phyloP scores from a whole-genome alignment of 2,329 filamentous ascomycete genomes.

The Nothopassalora personata region DNA sequence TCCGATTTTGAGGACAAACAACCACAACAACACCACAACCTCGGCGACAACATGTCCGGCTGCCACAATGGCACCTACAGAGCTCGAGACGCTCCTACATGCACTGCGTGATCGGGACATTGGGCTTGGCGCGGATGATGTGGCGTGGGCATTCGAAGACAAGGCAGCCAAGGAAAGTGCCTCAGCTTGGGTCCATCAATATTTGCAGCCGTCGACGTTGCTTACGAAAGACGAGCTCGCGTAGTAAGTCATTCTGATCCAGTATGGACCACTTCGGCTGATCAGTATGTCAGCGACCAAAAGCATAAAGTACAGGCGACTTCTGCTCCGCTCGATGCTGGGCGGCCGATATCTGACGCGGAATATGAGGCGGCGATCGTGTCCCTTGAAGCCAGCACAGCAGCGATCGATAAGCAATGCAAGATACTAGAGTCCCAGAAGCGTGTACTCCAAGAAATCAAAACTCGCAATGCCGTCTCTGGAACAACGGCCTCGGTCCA shows the following conservation, averaged over 20 bases:
- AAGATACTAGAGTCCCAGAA: conserved; percentile 58
- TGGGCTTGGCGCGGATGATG: conserved; percentile 41
- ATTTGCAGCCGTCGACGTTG: conserved; percentile 42
- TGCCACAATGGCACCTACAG: conserved; percentile 15
- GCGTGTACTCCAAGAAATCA: conserved; percentile 53
- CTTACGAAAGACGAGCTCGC: conserved; percentile 47
- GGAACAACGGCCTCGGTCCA: background rate
- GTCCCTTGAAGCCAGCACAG: conserved; percentile 60
- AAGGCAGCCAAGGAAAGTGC: conserved; percentile 38
- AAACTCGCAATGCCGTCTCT: conserved; percentile 37
- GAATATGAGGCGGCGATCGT: conserved; percentile 58
- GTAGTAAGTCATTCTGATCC: conserved; percentile 34
- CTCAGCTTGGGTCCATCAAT: conserved; percentile 43
- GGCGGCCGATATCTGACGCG: conserved; percentile 51
- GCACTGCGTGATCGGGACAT: conserved; percentile 43
- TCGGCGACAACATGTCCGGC: background rate
- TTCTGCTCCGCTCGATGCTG: background rate
- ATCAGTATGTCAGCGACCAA: background rate
- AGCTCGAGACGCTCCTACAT: conserved; percentile 39
- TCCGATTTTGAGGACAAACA: background rate
- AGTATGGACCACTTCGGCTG: background rate
- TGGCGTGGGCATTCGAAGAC: conserved; percentile 45
- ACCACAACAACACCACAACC: background rate
- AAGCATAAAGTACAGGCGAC: conserved; percentile 14
- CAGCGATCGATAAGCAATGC: conserved; percentile 59